phyloP scores from a whole-genome alignment of 306 rosid genomes.

The Purshia tridentata region DNA sequence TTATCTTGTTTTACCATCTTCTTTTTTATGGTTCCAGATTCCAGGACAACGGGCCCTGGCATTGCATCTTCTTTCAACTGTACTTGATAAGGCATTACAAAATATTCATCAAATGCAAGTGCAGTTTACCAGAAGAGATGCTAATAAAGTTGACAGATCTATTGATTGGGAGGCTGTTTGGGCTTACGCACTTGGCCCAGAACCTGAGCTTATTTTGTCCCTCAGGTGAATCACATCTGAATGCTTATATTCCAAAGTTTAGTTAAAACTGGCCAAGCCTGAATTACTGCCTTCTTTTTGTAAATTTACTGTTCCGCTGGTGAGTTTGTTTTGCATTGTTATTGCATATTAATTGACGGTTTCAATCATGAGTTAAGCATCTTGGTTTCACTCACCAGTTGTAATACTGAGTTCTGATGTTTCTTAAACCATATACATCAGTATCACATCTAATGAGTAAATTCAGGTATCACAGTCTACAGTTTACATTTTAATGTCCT shows the following conservation, averaged over 20 bases:
- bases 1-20: neutral
- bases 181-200: slow-evolving; percentile 94
- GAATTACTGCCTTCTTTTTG: neutral
- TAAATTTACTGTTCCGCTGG: slow-evolving; percentile 2
- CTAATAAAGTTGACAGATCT: slow-evolving; percentile 42
- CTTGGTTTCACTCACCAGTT: neutral
- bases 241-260: slow-evolving; percentile 26
- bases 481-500: neutral
- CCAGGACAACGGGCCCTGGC: slow-evolving; percentile 93
- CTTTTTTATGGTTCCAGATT: slow-evolving; percentile 44
- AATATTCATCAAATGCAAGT: slow-evolving; percentile 43
- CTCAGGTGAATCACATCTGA: slow-evolving; percentile 57
- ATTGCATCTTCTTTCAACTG: slow-evolving; percentile 61
- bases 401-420: neutral
- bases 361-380: neutral
- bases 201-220: slow-evolving; percentile 87
- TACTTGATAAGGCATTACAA: slow-evolving; percentile 72
- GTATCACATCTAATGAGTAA: neutral
- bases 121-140: slow-evolving; percentile 35
- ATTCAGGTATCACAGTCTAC: neutral
- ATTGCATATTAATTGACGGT: neutral
- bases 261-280: slow-evolving; percentile 13
- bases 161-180: slow-evolving; percentile 88
- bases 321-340: neutral
- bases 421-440: neutral